Evolutionary conservation across 768 basidiomycete genomes (phyloP), one percentile per base, ranked within the genome.

Genomic region (Kwoniella sp.): DNA sequence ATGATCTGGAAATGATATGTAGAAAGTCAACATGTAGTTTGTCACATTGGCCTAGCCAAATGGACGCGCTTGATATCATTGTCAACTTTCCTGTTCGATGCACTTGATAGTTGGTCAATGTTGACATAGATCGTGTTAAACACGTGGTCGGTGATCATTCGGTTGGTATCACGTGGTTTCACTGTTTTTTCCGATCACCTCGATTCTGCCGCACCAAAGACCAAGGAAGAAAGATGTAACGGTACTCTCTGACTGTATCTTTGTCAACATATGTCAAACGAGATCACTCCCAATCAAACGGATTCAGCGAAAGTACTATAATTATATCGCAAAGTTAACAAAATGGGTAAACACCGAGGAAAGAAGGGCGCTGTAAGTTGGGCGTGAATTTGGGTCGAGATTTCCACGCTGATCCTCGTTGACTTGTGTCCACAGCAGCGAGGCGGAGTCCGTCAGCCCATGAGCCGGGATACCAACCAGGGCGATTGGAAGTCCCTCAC

Each of bases 401-500:
- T 21, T 15, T 19, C 46, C 21, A 29, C 17, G 60, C 44, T 62
- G 27, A 55, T 15, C 27, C 4, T 60, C 21, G 15, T 7, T 27
- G 37, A 21, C 55, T n/a, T 51, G 33, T 26, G n/a, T n/a, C n/a
- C n/a, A n/a, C n/a, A 63, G 61, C 40, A 44, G 17, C 54, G 61
- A 24, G 61, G 54, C 36, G 61, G 62, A 12, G 55, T 29, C 22
- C 40, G 37, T 29, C 22, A 56, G 33, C 53, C 60, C 19, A 27
- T 30, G 19, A 64, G 36, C 27, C 47, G 62, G 25, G 55, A 64
- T 37, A 59, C 65, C n/a, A 61, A 64, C 19, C 52, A 36, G 40
- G 53, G 49, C 15, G 69, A 55, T 40, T 73, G 69, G 68, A 67
- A 62, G 27, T 40, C 26, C 2, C 64, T 60, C 53, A 48, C 49